A percentile compares a stretch with the other conserved stretches of the same genome.
phyloP scores from a whole-genome alignment of 495 filamentous ascomycete genomes.

The Daldinia decipiens region DNA sequence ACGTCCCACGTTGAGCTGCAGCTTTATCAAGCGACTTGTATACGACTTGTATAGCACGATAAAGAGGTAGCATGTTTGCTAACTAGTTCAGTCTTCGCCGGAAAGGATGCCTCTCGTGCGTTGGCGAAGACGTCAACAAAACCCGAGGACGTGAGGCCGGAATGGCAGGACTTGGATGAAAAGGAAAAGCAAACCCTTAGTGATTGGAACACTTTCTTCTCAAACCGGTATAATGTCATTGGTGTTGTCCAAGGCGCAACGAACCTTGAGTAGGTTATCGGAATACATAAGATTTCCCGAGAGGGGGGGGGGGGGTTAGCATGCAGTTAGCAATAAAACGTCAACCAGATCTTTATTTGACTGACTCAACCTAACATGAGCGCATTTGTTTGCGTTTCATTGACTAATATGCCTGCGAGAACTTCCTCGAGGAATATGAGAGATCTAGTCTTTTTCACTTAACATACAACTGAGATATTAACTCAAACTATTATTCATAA shows the following conservation, averaged over 20 bases:
- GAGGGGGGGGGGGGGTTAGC: not conserved
- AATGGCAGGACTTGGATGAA: conserved; percentile 87
- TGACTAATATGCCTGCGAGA: not conserved
- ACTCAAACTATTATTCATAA: not conserved
- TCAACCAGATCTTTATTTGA: not conserved
- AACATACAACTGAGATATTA: not conserved
- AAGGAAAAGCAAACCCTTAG: conserved; percentile 85
- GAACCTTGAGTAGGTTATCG: conserved; percentile 51
- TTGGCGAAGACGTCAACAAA: conserved; percentile 88
- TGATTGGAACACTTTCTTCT: conserved; percentile 96
- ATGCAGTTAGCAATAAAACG: not conserved
- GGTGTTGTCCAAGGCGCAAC: conserved; percentile 75
- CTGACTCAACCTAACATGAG: not conserved
- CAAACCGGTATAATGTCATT: conserved; percentile 93
- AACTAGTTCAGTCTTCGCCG: conserved; percentile 79
- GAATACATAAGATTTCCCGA: not conserved
- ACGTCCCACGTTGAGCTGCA: conserved; percentile 32
- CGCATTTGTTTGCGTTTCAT: not conserved
- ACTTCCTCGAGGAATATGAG: not conserved
- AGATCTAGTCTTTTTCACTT: too few species aligned
- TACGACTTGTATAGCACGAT: conserved; percentile 6
- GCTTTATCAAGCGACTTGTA: conserved; percentile 8
- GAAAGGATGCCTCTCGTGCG: conserved; percentile 92
- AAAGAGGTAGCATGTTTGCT: conserved; percentile 31
- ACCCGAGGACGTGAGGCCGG: conserved; percentile 79